Base-by-base conservation (phyloP, 116 monocot genomes). In the Phalaenopsis hybrid region DNA sequence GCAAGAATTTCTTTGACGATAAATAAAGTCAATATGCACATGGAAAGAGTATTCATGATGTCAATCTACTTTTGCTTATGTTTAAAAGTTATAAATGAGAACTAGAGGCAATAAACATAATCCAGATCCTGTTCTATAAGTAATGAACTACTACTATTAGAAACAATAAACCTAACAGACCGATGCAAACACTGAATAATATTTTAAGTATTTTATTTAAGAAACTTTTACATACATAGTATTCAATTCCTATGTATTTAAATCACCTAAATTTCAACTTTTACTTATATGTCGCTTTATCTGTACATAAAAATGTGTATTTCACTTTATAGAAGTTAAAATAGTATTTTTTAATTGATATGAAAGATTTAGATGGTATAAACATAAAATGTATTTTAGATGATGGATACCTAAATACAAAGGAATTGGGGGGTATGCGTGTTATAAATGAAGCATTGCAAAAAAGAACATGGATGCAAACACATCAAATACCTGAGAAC, bases 401-500 rank as follows among this genome's bases (percentile, higher is more conserved):
- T 37, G 0, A 37, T 37, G 0, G 37, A 37, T 37, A 37, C 37
- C 1, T 37, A 37, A 37, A 37, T 2, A 37, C 37, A 37, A 0
- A 37, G 37, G 37, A 37, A 37, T 37, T 37, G 37, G 37, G 37
- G 0, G 37, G 37, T 37, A 37, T 37, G 37, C 37, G 3, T 37
- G 37, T 3, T n/a, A 17, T 6, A 61, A 69, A 72, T 21, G 37
- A 72, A 72, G 72, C 16, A 16, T 34, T 25, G 15, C 41, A 34
- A 72, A 72, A 37, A 72, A 72, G 2, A 33, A 34, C 10, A 15
- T 67, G 25, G 37, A 72, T 72, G 41, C 15, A 13, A 41, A 37
- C 2, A 75, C 44, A 7, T 25, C 9, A 74, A 11, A 75, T 92
- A 95, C 99, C 99, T 99, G 99, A 83, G 95, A 99, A 76, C 99